Evolutionary conservation across 192 early-diverging fungal genomes (phyloP).

Genomic region (Phlyctochytrium bullatum): DNA sequence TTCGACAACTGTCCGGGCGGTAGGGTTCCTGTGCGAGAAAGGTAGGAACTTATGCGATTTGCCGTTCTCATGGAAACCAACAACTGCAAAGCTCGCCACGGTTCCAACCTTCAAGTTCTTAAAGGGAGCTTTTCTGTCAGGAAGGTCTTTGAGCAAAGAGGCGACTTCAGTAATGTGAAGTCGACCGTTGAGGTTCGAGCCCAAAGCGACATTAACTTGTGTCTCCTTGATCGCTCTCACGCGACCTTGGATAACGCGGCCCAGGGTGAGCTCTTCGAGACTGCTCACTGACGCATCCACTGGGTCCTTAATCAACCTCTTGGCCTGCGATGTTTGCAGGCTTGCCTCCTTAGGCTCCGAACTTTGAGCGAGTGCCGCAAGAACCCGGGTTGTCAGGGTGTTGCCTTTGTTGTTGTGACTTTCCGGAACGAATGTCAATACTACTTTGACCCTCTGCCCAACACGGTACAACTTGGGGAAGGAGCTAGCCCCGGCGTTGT

Average conservation of each 20-base stretch:
- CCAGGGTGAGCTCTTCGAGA: constrained; percentile 32
- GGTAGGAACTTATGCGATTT: constrained; percentile 66
- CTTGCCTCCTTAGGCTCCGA: background rate
- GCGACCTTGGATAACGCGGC: constrained; percentile 26
- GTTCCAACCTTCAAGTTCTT: constrained; percentile 32
- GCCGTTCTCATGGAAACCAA: constrained; percentile 58
- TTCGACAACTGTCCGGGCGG: constrained; percentile 56
- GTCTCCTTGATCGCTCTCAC: constrained; percentile 33
- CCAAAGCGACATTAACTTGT: constrained; percentile 61
- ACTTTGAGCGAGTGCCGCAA: background rate
- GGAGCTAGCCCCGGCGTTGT: constrained; percentile 8
- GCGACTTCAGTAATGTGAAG: constrained; percentile 71
- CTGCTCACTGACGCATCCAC: constrained; percentile 21
- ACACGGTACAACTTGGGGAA: constrained; percentile 16
- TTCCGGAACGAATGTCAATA: background rate
- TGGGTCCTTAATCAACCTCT: constrained; percentile 21
- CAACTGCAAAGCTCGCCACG: constrained; percentile 58
- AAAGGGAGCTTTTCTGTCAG: constrained; percentile 40
- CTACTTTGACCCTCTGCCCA: constrained; percentile 33
- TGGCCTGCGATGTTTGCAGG: no score
- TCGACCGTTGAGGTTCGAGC: constrained; percentile 68
- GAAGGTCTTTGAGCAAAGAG: constrained; percentile 40
- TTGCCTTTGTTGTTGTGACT: no score
- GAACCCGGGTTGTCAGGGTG: no score
- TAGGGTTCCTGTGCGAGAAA: constrained; percentile 53